These are phyloP conservation scores for Caloboletus inedulis DNA, from an alignment of 1,284 basidiomycete species.

Conservation along the genomic window DNA sequence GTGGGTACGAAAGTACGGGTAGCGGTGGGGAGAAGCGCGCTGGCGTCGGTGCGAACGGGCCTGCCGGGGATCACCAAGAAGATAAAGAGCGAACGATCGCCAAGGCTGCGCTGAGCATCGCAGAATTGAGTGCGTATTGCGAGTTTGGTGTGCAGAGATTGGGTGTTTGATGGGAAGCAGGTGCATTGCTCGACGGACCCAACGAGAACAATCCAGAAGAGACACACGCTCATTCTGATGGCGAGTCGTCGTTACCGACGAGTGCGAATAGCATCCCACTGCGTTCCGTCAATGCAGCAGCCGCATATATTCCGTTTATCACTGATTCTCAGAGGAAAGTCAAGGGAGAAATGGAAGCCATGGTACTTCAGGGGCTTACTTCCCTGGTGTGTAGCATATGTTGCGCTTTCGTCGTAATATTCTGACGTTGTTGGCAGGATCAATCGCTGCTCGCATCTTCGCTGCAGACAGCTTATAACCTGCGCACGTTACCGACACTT, in stretches of 20 bases:
- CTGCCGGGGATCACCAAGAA: conserved; percentile 53
- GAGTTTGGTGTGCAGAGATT: not conserved
- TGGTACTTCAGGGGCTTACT: conserved; percentile 76
- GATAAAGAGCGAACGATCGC: conserved; percentile 84
- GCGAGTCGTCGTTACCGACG: conserved; percentile 4
- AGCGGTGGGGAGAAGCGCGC: conserved; percentile 29
- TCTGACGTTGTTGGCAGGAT: conserved; percentile 50
- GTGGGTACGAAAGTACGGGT: conserved; percentile 17
- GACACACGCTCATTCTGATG: conserved; percentile 2
- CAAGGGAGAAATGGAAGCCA: conserved; percentile 81
- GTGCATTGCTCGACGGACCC: conserved; percentile 29
- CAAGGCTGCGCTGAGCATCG: conserved; percentile 86
- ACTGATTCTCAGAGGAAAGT: conserved; percentile 68
- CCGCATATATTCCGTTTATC: conserved; percentile 67
- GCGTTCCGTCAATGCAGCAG: conserved; percentile 67
- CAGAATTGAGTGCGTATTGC: conserved; percentile 70
- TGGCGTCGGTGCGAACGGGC: conserved; percentile 22
- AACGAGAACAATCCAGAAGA: conserved; percentile 12
- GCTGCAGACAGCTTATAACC: conserved; percentile 92
- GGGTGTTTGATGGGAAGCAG: conserved; percentile 15
- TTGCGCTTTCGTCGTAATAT: not conserved
- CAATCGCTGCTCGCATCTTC: conserved; percentile 87
- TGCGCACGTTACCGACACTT: conserved; percentile 79
- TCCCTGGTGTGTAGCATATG: conserved; percentile 55
- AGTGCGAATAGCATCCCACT: conserved; percentile 45